Percentiles rank a stretch among this genome's conserved stretches.
phyloP scores from a whole-genome alignment of 139 green algal species.

The Tetratostichococcus sp. region DNA sequence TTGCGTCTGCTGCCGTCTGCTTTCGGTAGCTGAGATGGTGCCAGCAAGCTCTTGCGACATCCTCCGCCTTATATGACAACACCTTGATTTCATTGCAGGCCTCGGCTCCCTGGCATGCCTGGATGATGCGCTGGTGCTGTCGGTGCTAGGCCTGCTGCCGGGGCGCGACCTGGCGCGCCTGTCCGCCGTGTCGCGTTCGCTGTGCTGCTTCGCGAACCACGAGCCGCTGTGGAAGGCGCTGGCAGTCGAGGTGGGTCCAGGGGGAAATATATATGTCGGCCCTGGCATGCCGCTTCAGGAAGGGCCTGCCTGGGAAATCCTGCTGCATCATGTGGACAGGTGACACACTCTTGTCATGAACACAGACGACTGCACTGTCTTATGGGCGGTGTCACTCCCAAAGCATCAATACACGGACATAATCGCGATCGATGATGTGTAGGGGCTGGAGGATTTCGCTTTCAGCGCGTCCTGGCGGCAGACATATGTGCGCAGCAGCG shows the following conservation, averaged over 20 bases:
- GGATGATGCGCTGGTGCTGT: conserved; percentile 71
- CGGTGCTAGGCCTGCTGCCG: conserved; percentile 49
- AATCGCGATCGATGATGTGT: neutral
- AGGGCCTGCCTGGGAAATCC: too few species aligned
- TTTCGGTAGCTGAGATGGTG: too few species aligned
- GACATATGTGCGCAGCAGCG: conserved; percentile 36
- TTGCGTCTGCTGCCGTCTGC: too few species aligned
- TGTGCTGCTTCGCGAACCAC: conserved; percentile 78
- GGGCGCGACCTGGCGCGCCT: conserved; percentile 44
- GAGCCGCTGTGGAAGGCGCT: conserved; percentile 88
- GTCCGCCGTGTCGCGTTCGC: conserved; percentile 35
- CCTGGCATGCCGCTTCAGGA: too few species aligned
- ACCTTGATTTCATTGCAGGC: conserved; percentile 24
- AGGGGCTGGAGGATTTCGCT: conserved; percentile 32
- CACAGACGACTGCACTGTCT: too few species aligned
- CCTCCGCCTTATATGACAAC: too few species aligned
- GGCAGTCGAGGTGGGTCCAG: conserved; percentile 60
- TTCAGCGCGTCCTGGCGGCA: conserved; percentile 53
- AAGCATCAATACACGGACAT: neutral
- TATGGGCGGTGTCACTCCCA: neutral
- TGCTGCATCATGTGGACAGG: too few species aligned
- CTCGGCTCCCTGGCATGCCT: conserved; percentile 71
- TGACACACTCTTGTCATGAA: too few species aligned
- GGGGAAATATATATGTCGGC: too few species aligned
- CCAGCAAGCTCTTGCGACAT: too few species aligned